These are phyloP conservation scores for Globisporangium apiculatum DNA, from an alignment of 352 stramenopile species.

Conservation along the genomic window DNA sequence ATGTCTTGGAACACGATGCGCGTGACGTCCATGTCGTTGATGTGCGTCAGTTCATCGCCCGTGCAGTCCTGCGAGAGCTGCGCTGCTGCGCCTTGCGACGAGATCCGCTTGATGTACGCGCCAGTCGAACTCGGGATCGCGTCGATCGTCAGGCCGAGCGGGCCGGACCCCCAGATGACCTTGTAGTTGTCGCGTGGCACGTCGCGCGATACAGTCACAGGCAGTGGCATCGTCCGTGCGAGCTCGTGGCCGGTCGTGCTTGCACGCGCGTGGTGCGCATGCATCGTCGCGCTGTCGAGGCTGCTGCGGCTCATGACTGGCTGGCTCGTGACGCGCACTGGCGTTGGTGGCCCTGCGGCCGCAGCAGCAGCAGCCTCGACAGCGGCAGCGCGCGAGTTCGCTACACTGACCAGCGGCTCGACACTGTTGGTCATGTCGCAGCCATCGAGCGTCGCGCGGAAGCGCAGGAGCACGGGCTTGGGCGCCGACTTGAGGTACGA, in stretches of 20 bases:
- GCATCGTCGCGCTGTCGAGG: slow-evolving; percentile 6
- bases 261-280: not conserved
- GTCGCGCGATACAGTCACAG: slow-evolving; percentile 2
- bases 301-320: slow-evolving; percentile 9
- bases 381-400: slow-evolving; percentile 14
- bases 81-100: slow-evolving; percentile 55
- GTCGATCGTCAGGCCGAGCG: slow-evolving; percentile 78
- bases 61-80: slow-evolving; percentile 76
- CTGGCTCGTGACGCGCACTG: slow-evolving; percentile 3
- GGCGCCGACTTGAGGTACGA: slow-evolving; percentile 73
- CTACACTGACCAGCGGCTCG: not conserved
- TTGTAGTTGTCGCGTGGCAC: slow-evolving; percentile 55
- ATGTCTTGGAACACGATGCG: slow-evolving; percentile 73
- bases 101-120: slow-evolving; percentile 83
- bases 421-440: slow-evolving; percentile 4
- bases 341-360: not conserved
- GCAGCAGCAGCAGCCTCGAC: slow-evolving; percentile 1
- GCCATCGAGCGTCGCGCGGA: slow-evolving; percentile 41
- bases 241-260: slow-evolving; percentile 5
- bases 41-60: slow-evolving; percentile 74
- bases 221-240: slow-evolving; percentile 18
- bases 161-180: slow-evolving; percentile 68
- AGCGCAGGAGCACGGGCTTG: slow-evolving; percentile 70
- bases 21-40: slow-evolving; percentile 82
- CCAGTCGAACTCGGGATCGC: slow-evolving; percentile 43